Evolutionary conservation across 140 eudicot species (phyloP).

Genomic region (Ambrosia hybrid): DNA sequence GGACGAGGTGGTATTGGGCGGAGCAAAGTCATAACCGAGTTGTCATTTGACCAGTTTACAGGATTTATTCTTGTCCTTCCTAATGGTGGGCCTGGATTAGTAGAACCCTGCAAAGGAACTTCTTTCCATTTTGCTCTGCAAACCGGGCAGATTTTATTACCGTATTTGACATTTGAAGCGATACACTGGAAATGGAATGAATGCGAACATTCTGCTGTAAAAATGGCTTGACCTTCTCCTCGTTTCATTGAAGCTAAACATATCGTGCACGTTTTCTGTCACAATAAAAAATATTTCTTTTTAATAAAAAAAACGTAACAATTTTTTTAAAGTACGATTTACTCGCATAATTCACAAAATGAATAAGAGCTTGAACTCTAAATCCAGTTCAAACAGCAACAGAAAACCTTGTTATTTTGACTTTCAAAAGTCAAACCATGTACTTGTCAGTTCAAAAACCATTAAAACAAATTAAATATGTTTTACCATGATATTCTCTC

Average conservation of each 20-base stretch:
- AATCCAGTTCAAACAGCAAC: background rate
- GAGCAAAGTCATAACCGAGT: slow-evolving; percentile 52
- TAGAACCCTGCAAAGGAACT: slow-evolving; percentile 65
- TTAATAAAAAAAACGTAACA: background rate
- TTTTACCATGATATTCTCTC: background rate
- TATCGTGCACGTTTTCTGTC: slow-evolving; percentile 74
- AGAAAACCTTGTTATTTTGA: slow-evolving; percentile 10
- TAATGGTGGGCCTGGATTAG: slow-evolving; percentile 33
- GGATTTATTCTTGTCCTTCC: slow-evolving; percentile 64
- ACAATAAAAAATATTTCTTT: background rate
- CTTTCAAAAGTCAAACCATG: slow-evolving; percentile 28
- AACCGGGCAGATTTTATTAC: slow-evolving; percentile 72
- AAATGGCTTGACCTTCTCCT: slow-evolving; percentile 84
- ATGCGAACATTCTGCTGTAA: slow-evolving; percentile 65
- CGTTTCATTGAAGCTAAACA: slow-evolving; percentile 73
- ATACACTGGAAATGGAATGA: slow-evolving; percentile 65
- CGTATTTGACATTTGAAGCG: slow-evolving; percentile 57
- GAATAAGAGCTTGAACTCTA: background rate
- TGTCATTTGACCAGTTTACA: slow-evolving; percentile 49
- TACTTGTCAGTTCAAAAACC: slow-evolving; percentile 7
- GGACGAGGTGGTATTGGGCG: slow-evolving; percentile 55
- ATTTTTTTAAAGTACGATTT: background rate
- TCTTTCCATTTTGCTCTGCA: slow-evolving; percentile 91
- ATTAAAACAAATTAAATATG: background rate
- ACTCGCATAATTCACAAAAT: slow-evolving; percentile 14